Base-by-base conservation (phyloP, 2,329 filamentous ascomycete genomes). In the Myrmaecium sp. region DNA sequence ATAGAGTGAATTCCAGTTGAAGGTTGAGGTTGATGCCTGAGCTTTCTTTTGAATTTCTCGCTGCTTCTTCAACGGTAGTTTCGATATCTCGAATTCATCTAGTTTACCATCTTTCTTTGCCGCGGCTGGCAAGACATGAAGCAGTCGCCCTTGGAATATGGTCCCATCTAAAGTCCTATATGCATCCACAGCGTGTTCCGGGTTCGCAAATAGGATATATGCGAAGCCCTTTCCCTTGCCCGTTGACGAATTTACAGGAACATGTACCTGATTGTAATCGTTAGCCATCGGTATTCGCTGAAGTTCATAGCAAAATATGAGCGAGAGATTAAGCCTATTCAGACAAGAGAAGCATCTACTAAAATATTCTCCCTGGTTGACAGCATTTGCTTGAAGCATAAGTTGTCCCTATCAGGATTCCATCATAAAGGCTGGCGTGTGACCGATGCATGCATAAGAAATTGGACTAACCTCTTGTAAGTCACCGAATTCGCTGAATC, bases 361-460 rank as follows among this genome's bases (percentile, higher is more conserved):
- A 98, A 93, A 91, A 93, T 89, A 78, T 69, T 81, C 74, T 83
- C 74, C 75, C 76, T 74, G 71, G 44, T 60, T 82, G 64, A 71
- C 79, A 84, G 91, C 84, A 95, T 63, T 64, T 82, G 79, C 81
- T 59, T 64, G n/a, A n/a, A 44, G 78, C 78, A 86, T 94, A 79
- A 83, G 86, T 73, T 95, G 89, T 95, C 89, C 89, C 89, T 95
- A 95, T 95, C 89, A 72, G 78, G 78, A 69, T 61, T 81, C 95
- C 86, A 95, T 95, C 89, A 86, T 68, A 54, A 33, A 38, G 28
- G 27, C 23, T 30, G 23, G 34, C 26, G 40, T 33, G 34, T 29
- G 20, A 28, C 27, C 10, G n/a, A 30, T 15, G 27, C 17, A n/a
- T n/a, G n/a, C n/a, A n/a, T n/a, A 31, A 39, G 28, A 31, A 39